Base-by-base conservation (phyloP, 768 basidiomycete genomes). In the Trametes cubensis region DNA sequence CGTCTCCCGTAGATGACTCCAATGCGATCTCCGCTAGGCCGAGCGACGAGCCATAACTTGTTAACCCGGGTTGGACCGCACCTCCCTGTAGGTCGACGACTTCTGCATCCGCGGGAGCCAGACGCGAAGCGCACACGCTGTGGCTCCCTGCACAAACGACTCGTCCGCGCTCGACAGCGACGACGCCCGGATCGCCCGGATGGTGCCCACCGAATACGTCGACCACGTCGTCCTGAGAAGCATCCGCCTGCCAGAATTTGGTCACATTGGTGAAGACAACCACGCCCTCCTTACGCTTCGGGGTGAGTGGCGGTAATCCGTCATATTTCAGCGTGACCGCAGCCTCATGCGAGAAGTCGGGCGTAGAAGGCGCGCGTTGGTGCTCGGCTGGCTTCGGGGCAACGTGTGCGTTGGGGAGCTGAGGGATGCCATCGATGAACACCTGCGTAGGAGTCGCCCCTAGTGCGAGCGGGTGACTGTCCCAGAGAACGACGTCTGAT, bases 401-500 rank as follows among this genome's bases (percentile, higher is more conserved):
- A 1, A 72, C 62, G 40, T 75, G 61, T 0, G 85, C 76, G 2
- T 70, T 25, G 4, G 53, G 18, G 79, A 76, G 69, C 71, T 95
- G 94, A 0, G 85, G 71, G 58, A 94, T 88, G 13, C 93, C 93
- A 66, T 95, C 94, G 57, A 94, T 87, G 72, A 82, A 92, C 0
- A 93, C 91, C 68, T 94, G 92, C 4, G 77, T 73, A 0, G 94
- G 93, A 1, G 91, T 93, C 0, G 92, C 88, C 21, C 92, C 92
- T 4, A 94, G 78, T 0, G 83, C 70, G 25, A 95, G 79, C 0
- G 92, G 94, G 72, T 94, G 91, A 4, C 83, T 84, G 61, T 90
- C 87, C 88, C 89, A 90, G 14, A 83, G 72, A n/a, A 83, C 81
- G 23, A 83, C 45, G 67, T 84, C 77, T 78, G 56, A 4, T 28